phyloP scores from a whole-genome alignment of 257 asterid genomes.

The Primulina huaijiensis region DNA sequence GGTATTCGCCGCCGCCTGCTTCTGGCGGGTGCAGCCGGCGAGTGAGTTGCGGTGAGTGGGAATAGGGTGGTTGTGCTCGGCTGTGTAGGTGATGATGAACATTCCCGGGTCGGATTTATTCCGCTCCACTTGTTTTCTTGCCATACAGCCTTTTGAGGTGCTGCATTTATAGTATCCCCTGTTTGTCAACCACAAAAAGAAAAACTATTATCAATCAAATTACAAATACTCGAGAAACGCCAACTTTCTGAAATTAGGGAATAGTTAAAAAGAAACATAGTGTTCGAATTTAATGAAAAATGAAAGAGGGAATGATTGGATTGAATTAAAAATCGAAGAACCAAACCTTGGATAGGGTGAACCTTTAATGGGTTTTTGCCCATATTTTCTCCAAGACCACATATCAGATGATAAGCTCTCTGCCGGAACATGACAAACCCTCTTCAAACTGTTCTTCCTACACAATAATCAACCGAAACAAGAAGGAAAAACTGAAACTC shows the following conservation, averaged over 20 bases:
- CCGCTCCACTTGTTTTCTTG: constrained; percentile 95
- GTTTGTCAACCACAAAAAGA: constrained; percentile 18
- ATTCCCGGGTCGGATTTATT: constrained; percentile 91
- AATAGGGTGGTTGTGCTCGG: constrained; percentile 90
- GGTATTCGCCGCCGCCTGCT: constrained; percentile 36
- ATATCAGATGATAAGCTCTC: constrained; percentile 75
- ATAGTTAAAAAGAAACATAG: background rate
- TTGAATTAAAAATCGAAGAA: background rate
- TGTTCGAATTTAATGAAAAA: background rate
- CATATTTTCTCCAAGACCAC: constrained; percentile 99
- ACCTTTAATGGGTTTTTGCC: constrained; percentile 94
- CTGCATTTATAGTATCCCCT: constrained; percentile 97
- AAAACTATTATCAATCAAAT: background rate
- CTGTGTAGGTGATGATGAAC: constrained; percentile 82
- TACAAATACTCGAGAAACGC: background rate
- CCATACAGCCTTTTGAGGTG: constrained; percentile 87
- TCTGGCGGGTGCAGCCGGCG: constrained; percentile 82
- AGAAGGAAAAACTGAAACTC: constrained; percentile 2
- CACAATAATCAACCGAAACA: background rate
- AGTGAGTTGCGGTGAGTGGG: constrained; percentile 91
- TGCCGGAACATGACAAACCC: constrained; percentile 70
- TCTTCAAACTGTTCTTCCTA: constrained; percentile 79
- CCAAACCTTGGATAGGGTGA: constrained; percentile 86
- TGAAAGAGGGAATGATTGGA: background rate
- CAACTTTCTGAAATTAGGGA: background rate